Evolutionary conservation across 1,284 basidiomycete genomes (phyloP).

Genomic region (Agroathelia rolfsii): DNA sequence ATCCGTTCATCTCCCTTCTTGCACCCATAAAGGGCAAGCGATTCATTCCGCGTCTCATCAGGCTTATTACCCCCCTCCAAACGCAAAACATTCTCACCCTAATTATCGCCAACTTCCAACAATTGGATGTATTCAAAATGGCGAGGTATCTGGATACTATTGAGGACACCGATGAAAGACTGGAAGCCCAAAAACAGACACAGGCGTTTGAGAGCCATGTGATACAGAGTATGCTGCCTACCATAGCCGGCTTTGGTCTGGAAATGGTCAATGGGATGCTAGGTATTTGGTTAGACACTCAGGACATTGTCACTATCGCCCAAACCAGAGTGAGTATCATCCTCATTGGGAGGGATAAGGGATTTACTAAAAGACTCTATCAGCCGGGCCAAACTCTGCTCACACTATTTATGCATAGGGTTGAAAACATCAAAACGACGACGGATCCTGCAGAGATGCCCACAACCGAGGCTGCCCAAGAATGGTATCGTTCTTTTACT

Average conservation of each 20-base stretch:
- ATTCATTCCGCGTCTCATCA: conserved; percentile 80
- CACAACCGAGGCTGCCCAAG: conserved; percentile 65
- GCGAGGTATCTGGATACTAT: conserved; percentile 63
- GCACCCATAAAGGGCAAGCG: conserved; percentile 89
- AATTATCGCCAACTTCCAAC: conserved; percentile 87
- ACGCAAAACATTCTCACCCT: conserved; percentile 86
- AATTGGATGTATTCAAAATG: conserved; percentile 81
- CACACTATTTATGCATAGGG: conserved; percentile 87
- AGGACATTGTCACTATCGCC: conserved; percentile 64
- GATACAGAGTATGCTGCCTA: conserved; percentile 77
- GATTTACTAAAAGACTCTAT: too few relatives aligned
- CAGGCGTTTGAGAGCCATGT: conserved; percentile 84
- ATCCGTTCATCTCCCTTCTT: conserved; percentile 93
- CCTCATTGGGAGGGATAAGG: too few relatives aligned
- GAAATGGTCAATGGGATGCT: conserved; percentile 83
- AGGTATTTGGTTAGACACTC: conserved; percentile 76
- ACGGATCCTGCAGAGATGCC: conserved; percentile 46
- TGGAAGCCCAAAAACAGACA: conserved; percentile 81
- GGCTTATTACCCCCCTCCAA: conserved; percentile 76
- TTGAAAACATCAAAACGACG: conserved; percentile 73
- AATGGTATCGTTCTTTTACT: conserved; percentile 67
- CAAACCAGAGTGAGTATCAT: conserved; percentile 70
- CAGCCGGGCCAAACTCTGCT: conserved; percentile 90
- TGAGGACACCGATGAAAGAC: conserved; percentile 52
- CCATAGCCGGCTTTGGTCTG: conserved; percentile 71